Percentiles rank a stretch among this genome's conserved stretches.
Conservation (phyloP, 2,329 filamentous ascomycete genomes). For the Periglandula ipomoeae region DNA sequence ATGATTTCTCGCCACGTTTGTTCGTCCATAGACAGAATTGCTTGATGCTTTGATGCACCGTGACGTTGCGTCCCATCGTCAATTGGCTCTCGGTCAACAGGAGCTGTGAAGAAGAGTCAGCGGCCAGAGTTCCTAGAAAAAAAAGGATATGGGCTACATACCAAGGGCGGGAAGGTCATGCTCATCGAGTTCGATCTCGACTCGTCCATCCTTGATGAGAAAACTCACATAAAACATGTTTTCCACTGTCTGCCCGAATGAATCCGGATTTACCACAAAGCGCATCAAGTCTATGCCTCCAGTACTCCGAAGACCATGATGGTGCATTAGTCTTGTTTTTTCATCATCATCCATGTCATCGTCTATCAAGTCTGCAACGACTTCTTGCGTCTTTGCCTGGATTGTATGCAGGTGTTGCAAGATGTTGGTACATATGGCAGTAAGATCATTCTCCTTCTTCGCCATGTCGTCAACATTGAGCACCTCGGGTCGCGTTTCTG, state of each 20-base stretch:
- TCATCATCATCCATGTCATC: constrained; percentile 39
- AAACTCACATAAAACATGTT: constrained; percentile 97
- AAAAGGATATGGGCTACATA: constrained; percentile 38
- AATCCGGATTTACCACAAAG: constrained; percentile 82
- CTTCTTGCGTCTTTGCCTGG: constrained; percentile 36
- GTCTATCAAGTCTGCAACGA: constrained; percentile 33
- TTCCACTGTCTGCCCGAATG: constrained; percentile 91
- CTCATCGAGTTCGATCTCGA: constrained; percentile 65
- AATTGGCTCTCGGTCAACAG: constrained; percentile 32
- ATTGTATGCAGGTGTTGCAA: constrained; percentile 47
- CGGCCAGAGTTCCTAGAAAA: background rate
- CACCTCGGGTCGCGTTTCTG: constrained; percentile 69
- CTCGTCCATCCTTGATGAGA: constrained; percentile 75
- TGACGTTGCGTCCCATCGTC: constrained; percentile 37
- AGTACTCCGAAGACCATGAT: constrained; percentile 55
- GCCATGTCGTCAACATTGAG: constrained; percentile 66
- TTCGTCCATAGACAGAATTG: constrained; percentile 82
- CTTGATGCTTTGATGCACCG: constrained; percentile 65
- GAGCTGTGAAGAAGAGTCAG: constrained; percentile 14
- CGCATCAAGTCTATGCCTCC: constrained; percentile 72
- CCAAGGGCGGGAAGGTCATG: constrained; percentile 69
- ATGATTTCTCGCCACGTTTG: constrained; percentile 73
- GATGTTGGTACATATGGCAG: constrained; percentile 69
- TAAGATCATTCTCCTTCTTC: constrained; percentile 70
- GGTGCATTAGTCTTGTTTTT: constrained; percentile 47